A percentile compares a stretch with the other conserved stretches of the same genome.
phyloP scores from a whole-genome alignment of 495 filamentous ascomycete species.

The Xylaria grammica region DNA sequence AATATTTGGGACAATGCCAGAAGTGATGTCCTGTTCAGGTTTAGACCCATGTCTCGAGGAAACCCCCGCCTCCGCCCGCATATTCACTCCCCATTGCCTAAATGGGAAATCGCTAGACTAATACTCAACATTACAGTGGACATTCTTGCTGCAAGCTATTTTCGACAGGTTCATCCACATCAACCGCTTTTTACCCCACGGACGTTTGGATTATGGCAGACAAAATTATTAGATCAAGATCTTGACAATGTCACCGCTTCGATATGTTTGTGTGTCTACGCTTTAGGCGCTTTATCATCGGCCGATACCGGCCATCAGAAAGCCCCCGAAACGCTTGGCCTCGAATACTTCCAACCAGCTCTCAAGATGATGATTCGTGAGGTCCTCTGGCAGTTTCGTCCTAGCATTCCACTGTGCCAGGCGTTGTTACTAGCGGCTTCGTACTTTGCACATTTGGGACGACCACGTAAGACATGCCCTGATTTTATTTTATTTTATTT shows the following conservation, averaged over 20 bases:
- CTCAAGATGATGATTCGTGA: conserved; percentile 39
- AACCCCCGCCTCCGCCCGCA: too few relatives aligned
- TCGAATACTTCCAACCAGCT: conserved; percentile 43
- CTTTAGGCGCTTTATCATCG: conserved; percentile 35
- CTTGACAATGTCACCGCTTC: conserved; percentile 35
- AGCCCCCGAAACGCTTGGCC: conserved; percentile 33
- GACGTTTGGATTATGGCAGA: conserved; percentile 37
- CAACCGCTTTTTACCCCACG: conserved; percentile 39
- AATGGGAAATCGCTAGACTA: background rate
- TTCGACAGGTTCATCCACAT: conserved; percentile 40
- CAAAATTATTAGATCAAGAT: conserved; percentile 32
- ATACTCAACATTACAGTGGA: background rate
- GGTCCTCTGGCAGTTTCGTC: conserved; percentile 40
- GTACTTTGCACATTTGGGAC: conserved; percentile 43
- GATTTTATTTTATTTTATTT: too few relatives aligned
- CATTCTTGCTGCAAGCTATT: conserved; percentile 36
- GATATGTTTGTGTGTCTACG: conserved; percentile 45
- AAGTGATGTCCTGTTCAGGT: background rate
- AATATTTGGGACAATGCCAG: background rate
- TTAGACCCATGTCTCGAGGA: too few relatives aligned
- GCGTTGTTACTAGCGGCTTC: conserved; percentile 42
- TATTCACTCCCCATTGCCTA: background rate
- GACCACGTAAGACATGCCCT: conserved; percentile 28
- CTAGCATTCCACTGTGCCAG: conserved; percentile 36
- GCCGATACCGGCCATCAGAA: conserved; percentile 27